Evolutionary conservation across 345 rosid species (phyloP).

Genomic region (Aethionema arabicum): DNA sequence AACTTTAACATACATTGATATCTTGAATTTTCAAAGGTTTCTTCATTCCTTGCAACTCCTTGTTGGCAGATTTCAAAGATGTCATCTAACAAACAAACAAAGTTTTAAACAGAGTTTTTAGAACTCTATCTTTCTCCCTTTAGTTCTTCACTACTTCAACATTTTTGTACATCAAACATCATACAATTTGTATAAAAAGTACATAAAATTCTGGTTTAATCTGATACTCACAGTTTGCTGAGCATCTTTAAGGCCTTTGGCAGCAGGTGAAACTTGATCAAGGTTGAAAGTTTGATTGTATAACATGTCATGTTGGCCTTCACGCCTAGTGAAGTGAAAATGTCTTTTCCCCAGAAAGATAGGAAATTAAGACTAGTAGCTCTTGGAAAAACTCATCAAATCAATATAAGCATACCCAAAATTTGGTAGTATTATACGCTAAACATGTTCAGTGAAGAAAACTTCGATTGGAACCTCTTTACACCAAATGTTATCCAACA

Average conservation of each 20-base stretch:
- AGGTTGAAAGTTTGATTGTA: conserved; percentile 96
- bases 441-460: neutral
- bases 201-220: no score
- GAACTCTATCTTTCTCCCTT: no score
- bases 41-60: conserved; percentile 99
- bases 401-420: conserved; percentile 8
- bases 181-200: no score
- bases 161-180: no score
- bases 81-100: no score
- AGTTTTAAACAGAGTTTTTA: no score
- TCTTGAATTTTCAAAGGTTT: conserved; percentile 95
- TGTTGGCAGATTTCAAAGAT: conserved; percentile 78
- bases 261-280: conserved; percentile 94
- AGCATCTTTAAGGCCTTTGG: conserved; percentile 97
- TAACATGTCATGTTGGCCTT: conserved; percentile 96
- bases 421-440: neutral
- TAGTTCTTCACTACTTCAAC: no score
- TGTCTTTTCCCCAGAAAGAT: neutral
- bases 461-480: conserved; percentile 7
- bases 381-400: neutral
- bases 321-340: conserved; percentile 60
- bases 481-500: conserved; percentile 24
- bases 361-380: conserved; percentile 2
- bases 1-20: conserved; percentile 58
- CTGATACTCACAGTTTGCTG: conserved; percentile 76